Percentiles rank a stretch among this genome's conserved stretches.
Evolutionary conservation across 805 yeast genomes (phyloP).

Genomic region (Nakazawaea molendinolei): DNA sequence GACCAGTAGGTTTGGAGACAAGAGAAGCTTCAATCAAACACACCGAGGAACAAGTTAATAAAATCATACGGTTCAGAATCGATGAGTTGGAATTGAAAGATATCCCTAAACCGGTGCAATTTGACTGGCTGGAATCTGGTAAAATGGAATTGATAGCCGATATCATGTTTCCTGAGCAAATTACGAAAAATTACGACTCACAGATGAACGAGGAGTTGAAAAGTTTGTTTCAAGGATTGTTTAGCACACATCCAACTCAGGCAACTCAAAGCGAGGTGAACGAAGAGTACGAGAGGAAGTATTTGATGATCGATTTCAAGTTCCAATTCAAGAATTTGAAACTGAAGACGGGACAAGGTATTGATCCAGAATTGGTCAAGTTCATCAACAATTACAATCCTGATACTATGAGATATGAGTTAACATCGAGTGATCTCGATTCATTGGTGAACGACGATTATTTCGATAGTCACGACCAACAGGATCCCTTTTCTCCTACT

Average conservation of each 20-base stretch:
- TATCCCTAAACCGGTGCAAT: slow-evolving; percentile 31
- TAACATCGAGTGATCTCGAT: slow-evolving; percentile 18
- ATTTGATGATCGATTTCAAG: slow-evolving; percentile 62
- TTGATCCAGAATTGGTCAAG: slow-evolving; percentile 52
- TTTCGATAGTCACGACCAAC: slow-evolving; percentile 19
- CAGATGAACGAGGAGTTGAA: slow-evolving; percentile 16
- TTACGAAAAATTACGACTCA: slow-evolving; percentile 10
- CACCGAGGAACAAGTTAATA: no score
- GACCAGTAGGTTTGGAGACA: slow-evolving; percentile 6
- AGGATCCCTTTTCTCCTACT: slow-evolving; percentile 21
- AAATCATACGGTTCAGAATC: slow-evolving; percentile 37
- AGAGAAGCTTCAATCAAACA: slow-evolving; percentile 38
- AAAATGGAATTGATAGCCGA: slow-evolving; percentile 66
- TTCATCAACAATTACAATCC: slow-evolving; percentile 41
- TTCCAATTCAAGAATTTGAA: slow-evolving; percentile 57
- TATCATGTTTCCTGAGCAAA: slow-evolving; percentile 59
- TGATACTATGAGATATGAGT: slow-evolving; percentile 24
- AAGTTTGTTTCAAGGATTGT: slow-evolving; percentile 13
- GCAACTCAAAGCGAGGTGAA: slow-evolving; percentile 24
- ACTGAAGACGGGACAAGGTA: slow-evolving; percentile 44
- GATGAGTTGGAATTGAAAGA: slow-evolving; percentile 30
- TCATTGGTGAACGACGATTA: slow-evolving; percentile 18
- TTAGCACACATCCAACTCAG: slow-evolving; percentile 11
- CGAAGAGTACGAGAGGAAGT: slow-evolving; percentile 25
- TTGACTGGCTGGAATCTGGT: slow-evolving; percentile 71